A percentile compares a stretch with the other conserved stretches of the same genome.
phyloP scores from a whole-genome alignment of 1,139 yeast genomes.

The Lodderomyces pseudojiufengensis region DNA sequence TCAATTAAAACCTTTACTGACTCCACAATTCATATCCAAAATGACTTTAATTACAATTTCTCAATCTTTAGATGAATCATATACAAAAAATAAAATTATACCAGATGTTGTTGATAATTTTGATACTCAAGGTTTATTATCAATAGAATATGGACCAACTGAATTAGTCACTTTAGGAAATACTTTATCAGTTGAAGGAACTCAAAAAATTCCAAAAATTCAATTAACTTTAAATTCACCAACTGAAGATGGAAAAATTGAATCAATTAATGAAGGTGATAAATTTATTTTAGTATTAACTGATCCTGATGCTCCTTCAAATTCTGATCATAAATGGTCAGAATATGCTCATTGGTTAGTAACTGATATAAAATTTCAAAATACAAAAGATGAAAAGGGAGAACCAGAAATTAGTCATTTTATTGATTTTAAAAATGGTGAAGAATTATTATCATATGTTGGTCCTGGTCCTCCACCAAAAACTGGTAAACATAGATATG shows the following conservation, averaged over 20 bases:
- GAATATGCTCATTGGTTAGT: constrained; percentile 79
- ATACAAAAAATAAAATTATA: constrained; percentile 54
- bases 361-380: constrained; percentile 53
- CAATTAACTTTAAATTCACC: constrained; percentile 62
- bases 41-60: constrained; percentile 52
- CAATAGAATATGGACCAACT: constrained; percentile 47
- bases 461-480: constrained; percentile 87
- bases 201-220: constrained; percentile 63
- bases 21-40: constrained; percentile 6
- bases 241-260: constrained; percentile 34
- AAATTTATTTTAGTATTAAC: constrained; percentile 73
- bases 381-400: constrained; percentile 24
- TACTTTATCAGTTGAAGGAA: constrained; percentile 56
- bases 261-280: constrained; percentile 41
- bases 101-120: constrained; percentile 59
- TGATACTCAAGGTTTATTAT: constrained; percentile 43
- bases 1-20: neutral
- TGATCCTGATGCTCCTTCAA: constrained; percentile 93
- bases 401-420: constrained; percentile 32
- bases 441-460: constrained; percentile 42
- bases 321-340: constrained; percentile 80
- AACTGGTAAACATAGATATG: constrained; percentile 82
- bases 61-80: constrained; percentile 59
- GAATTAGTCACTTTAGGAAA: constrained; percentile 79
- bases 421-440: constrained; percentile 38